These are phyloP conservation scores for Suhomyces bokatorum DNA, from an alignment of 1,139 yeast species.

Conservation along the genomic window DNA sequence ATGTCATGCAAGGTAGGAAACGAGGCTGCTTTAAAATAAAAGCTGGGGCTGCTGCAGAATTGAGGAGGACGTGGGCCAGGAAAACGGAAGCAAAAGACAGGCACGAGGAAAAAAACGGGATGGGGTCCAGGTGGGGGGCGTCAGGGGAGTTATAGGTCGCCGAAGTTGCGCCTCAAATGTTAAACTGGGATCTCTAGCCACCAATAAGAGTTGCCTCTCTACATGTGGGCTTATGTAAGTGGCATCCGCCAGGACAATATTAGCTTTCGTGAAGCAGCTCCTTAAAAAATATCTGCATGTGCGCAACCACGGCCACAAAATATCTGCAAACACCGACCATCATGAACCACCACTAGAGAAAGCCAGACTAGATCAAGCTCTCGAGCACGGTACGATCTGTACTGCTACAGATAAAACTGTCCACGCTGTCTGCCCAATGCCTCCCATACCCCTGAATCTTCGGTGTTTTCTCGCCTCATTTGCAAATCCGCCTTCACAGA, in stretches of 20 bases:
- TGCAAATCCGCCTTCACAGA: too few species aligned
- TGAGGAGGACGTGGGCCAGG: too few species aligned
- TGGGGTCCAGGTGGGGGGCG: neutral
- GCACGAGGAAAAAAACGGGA: too few species aligned
- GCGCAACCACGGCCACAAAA: neutral
- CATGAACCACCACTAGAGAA: too few species aligned
- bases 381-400: too few species aligned
- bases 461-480: too few species aligned
- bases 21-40: neutral
- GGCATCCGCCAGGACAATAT: neutral
- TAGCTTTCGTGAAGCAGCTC: slow-evolving; percentile 6
- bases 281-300: slow-evolving; percentile 1
- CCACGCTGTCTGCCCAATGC: too few species aligned
- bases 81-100: too few species aligned
- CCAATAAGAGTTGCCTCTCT: neutral
- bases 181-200: neutral
- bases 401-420: too few species aligned
- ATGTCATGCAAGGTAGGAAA: neutral
- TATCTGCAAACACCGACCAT: neutral
- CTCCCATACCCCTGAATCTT: too few species aligned
- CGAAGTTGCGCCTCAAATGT: slow-evolving; percentile 6
- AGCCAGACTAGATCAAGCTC: too few species aligned
- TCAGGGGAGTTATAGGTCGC: neutral
- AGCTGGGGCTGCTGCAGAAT: neutral
- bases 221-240: slow-evolving; percentile 7